phyloP scores from a whole-genome alignment of 176 grass and related monocot genomes.

The Paspalum notatum region DNA sequence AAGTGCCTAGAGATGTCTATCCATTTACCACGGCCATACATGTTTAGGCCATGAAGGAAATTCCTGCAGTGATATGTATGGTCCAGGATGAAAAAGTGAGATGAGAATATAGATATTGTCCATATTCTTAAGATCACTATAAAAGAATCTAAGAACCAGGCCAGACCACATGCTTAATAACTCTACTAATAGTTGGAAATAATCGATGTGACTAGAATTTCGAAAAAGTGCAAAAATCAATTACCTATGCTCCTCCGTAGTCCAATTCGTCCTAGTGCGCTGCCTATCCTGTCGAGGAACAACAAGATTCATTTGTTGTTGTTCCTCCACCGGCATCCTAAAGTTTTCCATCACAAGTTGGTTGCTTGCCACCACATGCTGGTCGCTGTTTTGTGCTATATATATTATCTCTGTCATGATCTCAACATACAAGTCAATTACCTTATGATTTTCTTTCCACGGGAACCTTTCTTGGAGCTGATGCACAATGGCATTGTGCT shows the following conservation, averaged over 20 bases:
- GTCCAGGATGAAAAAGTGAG: background rate
- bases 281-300: background rate
- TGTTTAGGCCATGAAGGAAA: conserved; percentile 8
- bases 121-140: background rate
- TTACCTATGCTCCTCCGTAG: conserved; percentile 25
- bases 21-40: conserved; percentile 24
- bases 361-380: no score
- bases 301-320: background rate
- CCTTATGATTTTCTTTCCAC: conserved; percentile 1
- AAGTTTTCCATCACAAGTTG: background rate
- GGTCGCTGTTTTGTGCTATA: background rate
- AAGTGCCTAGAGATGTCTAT: conserved; percentile 35
- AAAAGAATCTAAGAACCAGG: no score
- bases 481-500: background rate
- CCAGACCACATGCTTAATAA: background rate
- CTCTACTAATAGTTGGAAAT: background rate
- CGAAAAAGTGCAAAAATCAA: background rate
- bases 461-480: conserved; percentile 20
- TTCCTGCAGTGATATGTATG: background rate
- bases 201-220: background rate
- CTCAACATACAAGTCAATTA: conserved; percentile 35
- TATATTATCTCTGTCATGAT: background rate
- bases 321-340: background rate
- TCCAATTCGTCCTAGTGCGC: conserved; percentile 16
- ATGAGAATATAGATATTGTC: background rate